These are phyloP conservation scores for Begonia masoniana DNA, from an alignment of 306 rosid species.

Conservation along the genomic window DNA sequence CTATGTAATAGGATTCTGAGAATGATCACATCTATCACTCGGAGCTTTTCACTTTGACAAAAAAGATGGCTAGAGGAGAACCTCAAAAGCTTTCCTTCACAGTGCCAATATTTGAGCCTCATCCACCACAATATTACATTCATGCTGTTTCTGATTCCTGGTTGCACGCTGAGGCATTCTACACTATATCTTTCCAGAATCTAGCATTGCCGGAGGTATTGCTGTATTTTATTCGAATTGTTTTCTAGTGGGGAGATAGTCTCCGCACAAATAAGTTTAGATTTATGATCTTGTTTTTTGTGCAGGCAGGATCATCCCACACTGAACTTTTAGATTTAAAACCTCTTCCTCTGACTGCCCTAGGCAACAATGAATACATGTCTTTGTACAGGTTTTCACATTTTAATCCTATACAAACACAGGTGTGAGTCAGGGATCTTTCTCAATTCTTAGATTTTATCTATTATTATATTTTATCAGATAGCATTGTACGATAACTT, in stretches of 20 bases:
- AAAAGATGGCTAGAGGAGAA: conserved; percentile 73
- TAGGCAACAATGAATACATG: conserved; percentile 61
- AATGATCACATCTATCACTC: conserved; percentile 93
- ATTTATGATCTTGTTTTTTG: conserved; percentile 8
- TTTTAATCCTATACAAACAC: conserved; percentile 96
- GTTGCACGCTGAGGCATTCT: conserved; percentile 82
- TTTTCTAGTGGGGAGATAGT: not conserved
- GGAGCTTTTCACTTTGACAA: conserved; percentile 73
- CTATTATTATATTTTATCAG: conserved; percentile 1
- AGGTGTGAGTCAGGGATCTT: conserved; percentile 40
- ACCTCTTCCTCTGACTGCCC: conserved; percentile 86
- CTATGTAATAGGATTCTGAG: conserved; percentile 66
- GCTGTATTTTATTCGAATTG: conserved; percentile 1
- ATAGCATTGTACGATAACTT: no score
- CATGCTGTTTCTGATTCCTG: conserved; percentile 95
- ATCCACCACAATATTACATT: conserved; percentile 92
- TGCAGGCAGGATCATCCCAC: conserved; percentile 67
- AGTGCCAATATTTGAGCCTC: conserved; percentile 96
- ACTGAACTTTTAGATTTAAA: conserved; percentile 91
- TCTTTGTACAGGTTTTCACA: conserved; percentile 74
- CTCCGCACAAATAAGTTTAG: no score
- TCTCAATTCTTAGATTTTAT: not conserved
- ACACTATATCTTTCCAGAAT: conserved; percentile 85
- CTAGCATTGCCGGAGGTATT: conserved; percentile 80
- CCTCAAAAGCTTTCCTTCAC: conserved; percentile 91